Evolutionary conservation across 164 flowering plant species (phyloP), one percentile per base, ranked within the genome.

Genomic region (Annona squamosa): DNA sequence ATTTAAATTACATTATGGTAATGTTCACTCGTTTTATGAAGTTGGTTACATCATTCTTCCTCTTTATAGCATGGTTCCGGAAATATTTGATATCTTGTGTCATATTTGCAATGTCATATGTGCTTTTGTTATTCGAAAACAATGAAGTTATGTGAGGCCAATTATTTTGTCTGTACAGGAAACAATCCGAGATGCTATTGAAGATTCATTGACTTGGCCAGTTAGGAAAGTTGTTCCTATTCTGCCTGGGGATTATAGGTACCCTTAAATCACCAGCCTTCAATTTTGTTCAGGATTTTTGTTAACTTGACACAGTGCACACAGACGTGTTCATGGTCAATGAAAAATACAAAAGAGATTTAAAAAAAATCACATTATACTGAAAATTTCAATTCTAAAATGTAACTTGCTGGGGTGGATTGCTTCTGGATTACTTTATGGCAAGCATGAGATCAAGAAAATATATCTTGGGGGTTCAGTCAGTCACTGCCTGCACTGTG

Each of bases 221-320:
- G 97, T 91, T 73, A 83, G 99, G 42, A 93, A 95, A 82, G 79
- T 95, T 73, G 75, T 95, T 77, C 97, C 98, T 68, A 95, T 95
- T 78, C 73, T 95, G 83, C 98, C 98, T 71, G 98, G 98, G 74
- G 98, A 95, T 82, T 95, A 95, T 70, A 90, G 99, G 99, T 93
- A 85, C 69, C 71, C 10, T 16, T 44, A 41, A 46, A 18, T 19
- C 69, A 66, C 1, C 37, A 43, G n/a, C 41, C 41, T 42, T 43
- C n/a, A 66, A 44, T 4, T 13, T 41, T 13, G 13, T 46, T 3
- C 5, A 42, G 59, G 59, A 52, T 52, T 52, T 52, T 52, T 16
- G 9, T 52, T 9, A 52, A 52, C 13, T 52, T 52, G 13, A 52
- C 59, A 52, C 59, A 52, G 13, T 52, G 59, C 13, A 0, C 13